These are phyloP conservation scores for Trypanosoma lewisi DNA, from an alignment of 208 protist genomes.

Conservation along the genomic window DNA sequence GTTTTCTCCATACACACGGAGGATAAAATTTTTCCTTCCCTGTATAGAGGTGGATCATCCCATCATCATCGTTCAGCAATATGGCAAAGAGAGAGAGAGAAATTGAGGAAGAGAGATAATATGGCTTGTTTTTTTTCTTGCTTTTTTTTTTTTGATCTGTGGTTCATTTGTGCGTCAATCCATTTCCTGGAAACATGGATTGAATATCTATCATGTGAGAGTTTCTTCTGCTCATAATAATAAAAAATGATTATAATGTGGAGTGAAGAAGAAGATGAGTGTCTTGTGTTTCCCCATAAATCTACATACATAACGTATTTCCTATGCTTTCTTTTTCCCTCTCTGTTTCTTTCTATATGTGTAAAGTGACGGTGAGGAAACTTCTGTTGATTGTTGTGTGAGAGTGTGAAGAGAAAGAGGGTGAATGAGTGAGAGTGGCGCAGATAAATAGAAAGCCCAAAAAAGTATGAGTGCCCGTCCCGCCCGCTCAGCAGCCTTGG, in stretches of 20 bases:
- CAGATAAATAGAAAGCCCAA: neutral
- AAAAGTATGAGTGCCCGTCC: conserved; percentile 5
- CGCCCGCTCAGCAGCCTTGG: neutral
- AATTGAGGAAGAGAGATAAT: neutral
- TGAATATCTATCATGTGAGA: neutral
- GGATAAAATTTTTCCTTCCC: too few species aligned
- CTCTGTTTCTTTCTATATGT: conserved; percentile 5
- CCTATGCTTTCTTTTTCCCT: neutral
- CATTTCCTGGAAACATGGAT: neutral
- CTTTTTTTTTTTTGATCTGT: conserved; percentile 11
- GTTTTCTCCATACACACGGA: too few species aligned
- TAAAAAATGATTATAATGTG: too few species aligned
- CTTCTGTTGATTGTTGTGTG: neutral
- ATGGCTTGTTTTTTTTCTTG: conserved; percentile 6
- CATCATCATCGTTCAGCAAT: too few species aligned
- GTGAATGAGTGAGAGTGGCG: neutral
- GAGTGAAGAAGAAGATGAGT: neutral
- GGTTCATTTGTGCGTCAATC: neutral
- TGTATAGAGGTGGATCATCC: too few species aligned
- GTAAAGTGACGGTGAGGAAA: neutral
- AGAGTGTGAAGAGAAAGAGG: neutral
- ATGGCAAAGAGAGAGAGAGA: neutral
- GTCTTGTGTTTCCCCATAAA: neutral
- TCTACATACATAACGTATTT: conserved; percentile 6
- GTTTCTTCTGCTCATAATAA: too few species aligned